These are phyloP conservation scores for Lachnellula suecica DNA, from an alignment of 2,329 filamentous ascomycete genomes.

Conservation along the genomic window DNA sequence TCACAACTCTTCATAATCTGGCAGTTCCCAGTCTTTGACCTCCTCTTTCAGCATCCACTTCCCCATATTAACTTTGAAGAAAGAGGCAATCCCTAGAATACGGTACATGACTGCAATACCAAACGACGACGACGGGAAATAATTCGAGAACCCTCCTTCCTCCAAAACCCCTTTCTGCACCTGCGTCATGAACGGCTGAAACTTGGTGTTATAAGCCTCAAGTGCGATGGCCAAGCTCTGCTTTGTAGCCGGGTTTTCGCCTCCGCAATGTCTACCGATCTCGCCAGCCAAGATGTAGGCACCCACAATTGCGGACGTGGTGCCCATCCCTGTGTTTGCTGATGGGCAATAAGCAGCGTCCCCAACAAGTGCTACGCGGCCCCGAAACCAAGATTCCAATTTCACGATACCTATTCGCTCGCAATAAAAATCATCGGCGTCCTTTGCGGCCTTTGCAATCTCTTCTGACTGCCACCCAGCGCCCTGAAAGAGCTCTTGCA, in stretches of 20 bases:
- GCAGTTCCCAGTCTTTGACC: conserved; percentile 37
- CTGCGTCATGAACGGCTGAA: conserved; percentile 43
- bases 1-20: conserved; percentile 19
- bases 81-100: conserved; percentile 31
- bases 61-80: conserved; percentile 36
- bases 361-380: conserved; percentile 49
- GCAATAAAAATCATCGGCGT: conserved; percentile 43
- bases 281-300: conserved; percentile 58
- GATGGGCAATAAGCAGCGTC: conserved; percentile 53
- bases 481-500: conserved; percentile 39
- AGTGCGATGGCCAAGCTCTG: conserved; percentile 41
- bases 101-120: conserved; percentile 35
- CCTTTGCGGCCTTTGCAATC: conserved; percentile 40
- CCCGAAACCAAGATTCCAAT: conserved; percentile 40
- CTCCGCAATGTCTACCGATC: conserved; percentile 27
- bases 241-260: background rate
- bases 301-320: conserved; percentile 45
- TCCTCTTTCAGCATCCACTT: conserved; percentile 34
- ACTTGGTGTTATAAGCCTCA: conserved; percentile 39
- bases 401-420: conserved; percentile 43
- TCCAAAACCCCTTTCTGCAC: conserved; percentile 33
- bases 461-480: conserved; percentile 44
- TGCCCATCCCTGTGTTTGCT: conserved; percentile 49
- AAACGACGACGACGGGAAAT: conserved; percentile 31
- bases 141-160: background rate